Evolutionary conservation across 2,329 filamentous ascomycete species (phyloP), one percentile per base, ranked within the genome.

Genomic region (Curvularia spicifera): DNA sequence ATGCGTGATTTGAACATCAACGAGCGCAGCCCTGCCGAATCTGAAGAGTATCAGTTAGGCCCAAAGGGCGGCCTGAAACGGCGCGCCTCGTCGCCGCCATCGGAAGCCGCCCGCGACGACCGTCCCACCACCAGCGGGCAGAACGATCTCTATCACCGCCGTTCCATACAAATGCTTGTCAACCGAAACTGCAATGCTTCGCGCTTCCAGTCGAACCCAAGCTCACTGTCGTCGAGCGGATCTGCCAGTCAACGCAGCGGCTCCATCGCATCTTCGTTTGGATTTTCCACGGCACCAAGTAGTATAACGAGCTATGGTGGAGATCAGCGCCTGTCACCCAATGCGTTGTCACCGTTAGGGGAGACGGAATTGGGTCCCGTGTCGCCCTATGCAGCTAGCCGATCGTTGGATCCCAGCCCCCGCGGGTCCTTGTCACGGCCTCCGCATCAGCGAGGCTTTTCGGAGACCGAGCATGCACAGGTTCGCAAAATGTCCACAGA

Each of bases 251-350:
- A 84, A 59, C 83, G 85, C 62, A 86, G 83, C 45, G 84, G 83
- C 28, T 90, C 87, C 1, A 84, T 88, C 67, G 84, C 85, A 12
- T 89, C 87, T 7, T 86, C 85, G 7, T 79, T 82, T 56, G 82
- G 81, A 9, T 75, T 88, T 20, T 89, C 87, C 18, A 79, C 68
- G 18, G 85, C 64, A 53, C 83, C 83, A 44, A 89, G 86, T 76
- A 90, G 87, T 71, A 82, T 87, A 69, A 89, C 87, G 33, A 89
- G 86, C 71, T 83, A 87, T 63, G 84, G 83, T 45, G 87, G 86
- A 31, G 83, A 84, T 67, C 86, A 87, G 54, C 84, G 84, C 48
- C 76, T 85, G 31, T 89, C 87, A 29, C 86, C 87, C 13, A 82
- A 84, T 52, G 83, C 83, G 13, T 72, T 88, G 60, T 88, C 87